Evolutionary conservation across 2,329 filamentous ascomycete genomes (phyloP).

Genomic region (Paracorniculantispora psalliotae): DNA sequence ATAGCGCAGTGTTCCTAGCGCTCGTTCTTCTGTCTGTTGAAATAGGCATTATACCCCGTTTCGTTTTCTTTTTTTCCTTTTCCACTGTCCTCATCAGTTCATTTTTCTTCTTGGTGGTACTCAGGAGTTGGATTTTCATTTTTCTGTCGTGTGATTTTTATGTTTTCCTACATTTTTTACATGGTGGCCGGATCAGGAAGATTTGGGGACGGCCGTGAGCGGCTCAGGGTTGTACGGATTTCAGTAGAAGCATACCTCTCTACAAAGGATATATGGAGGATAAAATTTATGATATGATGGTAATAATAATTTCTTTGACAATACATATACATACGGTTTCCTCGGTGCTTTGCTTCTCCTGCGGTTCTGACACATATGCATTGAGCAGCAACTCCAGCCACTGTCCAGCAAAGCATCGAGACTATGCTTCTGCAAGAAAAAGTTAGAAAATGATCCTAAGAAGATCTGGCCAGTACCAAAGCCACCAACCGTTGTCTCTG

Average conservation of each 20-base stretch:
- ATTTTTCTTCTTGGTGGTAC: neutral
- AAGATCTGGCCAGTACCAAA: no score
- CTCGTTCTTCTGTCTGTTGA: conserved; percentile 6
- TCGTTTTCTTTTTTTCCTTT: conserved; percentile 1
- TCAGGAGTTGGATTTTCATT: neutral
- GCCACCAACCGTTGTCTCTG: no score
- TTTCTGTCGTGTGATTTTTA: neutral
- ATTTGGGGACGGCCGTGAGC: conserved; percentile 2
- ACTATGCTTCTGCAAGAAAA: no score
- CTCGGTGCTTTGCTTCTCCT: neutral
- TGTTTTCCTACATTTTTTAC: neutral
- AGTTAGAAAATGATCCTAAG: no score
- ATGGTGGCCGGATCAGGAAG: neutral
- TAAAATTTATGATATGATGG: conserved; percentile 10
- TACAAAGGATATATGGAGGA: neutral
- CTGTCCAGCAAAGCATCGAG: no score
- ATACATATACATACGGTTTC: neutral
- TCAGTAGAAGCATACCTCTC: neutral
- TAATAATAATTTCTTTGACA: conserved; percentile 14
- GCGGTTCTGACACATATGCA: neutral
- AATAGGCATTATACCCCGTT: conserved; percentile 15
- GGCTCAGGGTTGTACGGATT: neutral
- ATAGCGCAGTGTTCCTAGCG: neutral
- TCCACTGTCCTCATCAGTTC: neutral
- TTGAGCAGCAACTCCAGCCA: no score